Evolutionary conservation across 371 early-diverging fungal species (phyloP), one percentile per base, ranked within the genome.

Genomic region (Mucor plumbeus): DNA sequence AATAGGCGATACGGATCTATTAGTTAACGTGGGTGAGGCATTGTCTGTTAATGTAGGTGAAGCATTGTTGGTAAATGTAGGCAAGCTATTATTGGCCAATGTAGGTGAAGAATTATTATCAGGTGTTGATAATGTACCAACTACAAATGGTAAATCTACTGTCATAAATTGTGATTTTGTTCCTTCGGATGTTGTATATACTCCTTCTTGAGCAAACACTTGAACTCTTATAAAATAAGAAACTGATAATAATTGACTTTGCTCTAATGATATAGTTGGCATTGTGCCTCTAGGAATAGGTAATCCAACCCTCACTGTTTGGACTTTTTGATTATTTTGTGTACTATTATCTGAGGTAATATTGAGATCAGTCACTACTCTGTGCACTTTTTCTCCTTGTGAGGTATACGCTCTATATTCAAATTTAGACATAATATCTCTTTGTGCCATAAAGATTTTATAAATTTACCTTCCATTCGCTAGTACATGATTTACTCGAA

Each of bases 211-310:
- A 17, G 73, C 73, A 48, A 55, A 63, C 0, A 69, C 66, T 40
- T 69, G 60, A 0, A 65, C 65, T 10, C 73, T 63, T 14, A 73
- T 65, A 43, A 54, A 66, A 44, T 73, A 73, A 41, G 41, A 50
- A 3, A 73, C 60, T 1, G 69, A 62, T 14, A 73, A 14, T n/a
- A 73, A 39, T 31, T 60, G 58, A 43, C 73, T 73, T 33, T 61
- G 38, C 9, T 73, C 73, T 8, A 73, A 47, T 5, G 69, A 39
- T 19, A 73, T 69, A 1, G 66, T 73, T 1, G 73, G 73, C 8
- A 55, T 59, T 15, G 67, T 59, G 7, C 59, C 59, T 47, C 62
- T 58, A 8, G 69, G 73, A 44, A 73, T 69, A 15, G 66, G 73
- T 40, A 73, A 40, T 31, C 48, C 47, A 38, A 65, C 36, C 10